Base-by-base conservation (phyloP, 441 rosid genomes). In the Melianthus villosus region DNA sequence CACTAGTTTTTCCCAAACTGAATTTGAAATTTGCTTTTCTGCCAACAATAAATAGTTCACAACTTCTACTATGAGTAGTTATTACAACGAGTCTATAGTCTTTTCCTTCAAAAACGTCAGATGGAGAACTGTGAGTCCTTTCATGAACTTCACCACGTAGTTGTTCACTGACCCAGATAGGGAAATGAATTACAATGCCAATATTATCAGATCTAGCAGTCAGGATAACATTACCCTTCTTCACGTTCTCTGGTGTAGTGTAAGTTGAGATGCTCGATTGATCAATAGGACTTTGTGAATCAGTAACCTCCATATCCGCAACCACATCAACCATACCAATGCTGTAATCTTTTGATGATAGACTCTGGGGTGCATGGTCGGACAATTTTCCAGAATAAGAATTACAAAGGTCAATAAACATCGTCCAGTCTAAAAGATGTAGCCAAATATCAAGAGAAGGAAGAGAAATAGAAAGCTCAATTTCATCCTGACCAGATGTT, bases 371-470 rank as follows among this genome's bases (percentile, higher is more conserved):
- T 33, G 32, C 60, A 45, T 53, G 27, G 50, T 50, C 59, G 56
- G 54, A 49, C 36, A 66, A 50, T 60, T 54, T 60, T 59, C 53
- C 54, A 47, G 63, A 52, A 54, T 50, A 64, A 18, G 70, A 62
- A 56, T 49, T 48, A 16, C 27, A 51, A 46, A 65, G 49, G 46
- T 71, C 74, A 63, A 71, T 50, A 42, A 80, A 53, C 47, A 47
- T 56, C 36, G 48, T 57, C 95, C 94, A 89, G 43, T 73, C 77
- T 27, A 48, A 37, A 50, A 46, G 43, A 57, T 84, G 79, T 16
- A 89, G 59, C 94, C 93, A 89, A 53, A 89, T 42, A 57, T 71
- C 68, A 40, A 84, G 67, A 59, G 78, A 64, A 48, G 98, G 98
- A 51, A 81, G 73, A 56, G 68, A 64, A 46, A 89, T 39, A 40